Percentiles rank a stretch among this genome's conserved stretches.
phyloP scores from a whole-genome alignment of 2,329 filamentous ascomycete genomes.

The Colletotrichum sp. region DNA sequence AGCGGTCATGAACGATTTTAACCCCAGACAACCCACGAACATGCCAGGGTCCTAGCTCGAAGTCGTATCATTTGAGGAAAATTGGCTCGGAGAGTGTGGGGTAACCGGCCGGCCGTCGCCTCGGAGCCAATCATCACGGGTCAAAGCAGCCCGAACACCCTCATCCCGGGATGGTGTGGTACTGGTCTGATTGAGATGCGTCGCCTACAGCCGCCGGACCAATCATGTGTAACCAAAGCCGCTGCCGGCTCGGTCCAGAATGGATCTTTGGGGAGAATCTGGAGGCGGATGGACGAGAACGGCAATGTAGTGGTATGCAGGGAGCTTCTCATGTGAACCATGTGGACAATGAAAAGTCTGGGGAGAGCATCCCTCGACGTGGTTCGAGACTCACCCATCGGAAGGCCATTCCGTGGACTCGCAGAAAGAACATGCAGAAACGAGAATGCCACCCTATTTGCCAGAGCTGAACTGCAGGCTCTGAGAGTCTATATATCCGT shows the following conservation, averaged over 20 bases:
- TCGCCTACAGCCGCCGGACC: background rate
- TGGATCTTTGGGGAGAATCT: constrained; percentile 6
- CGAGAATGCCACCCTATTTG: background rate
- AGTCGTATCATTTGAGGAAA: constrained; percentile 19
- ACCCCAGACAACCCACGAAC: constrained; percentile 18
- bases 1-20: background rate
- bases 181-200: background rate
- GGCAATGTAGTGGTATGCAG: constrained; percentile 17
- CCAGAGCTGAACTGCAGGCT: background rate
- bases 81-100: constrained; percentile 15
- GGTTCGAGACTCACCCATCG: constrained; percentile 6
- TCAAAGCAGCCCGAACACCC: constrained; percentile 9
- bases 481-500: constrained; percentile 6
- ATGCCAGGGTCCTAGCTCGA: background rate
- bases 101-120: constrained; percentile 6
- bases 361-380: constrained; percentile 20
- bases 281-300: constrained; percentile 18
- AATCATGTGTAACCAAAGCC: constrained; percentile 3
- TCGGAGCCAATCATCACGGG: constrained; percentile 14
- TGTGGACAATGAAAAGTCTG: constrained; percentile 15
- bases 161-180: background rate
- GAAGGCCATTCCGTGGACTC: background rate
- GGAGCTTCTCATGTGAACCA: constrained; percentile 7
- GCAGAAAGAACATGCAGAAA: background rate
- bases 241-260: constrained; percentile 22